These are phyloP conservation scores for Paraleonurus japonicus DNA, from an alignment of 257 asterid genomes.

Conservation along the genomic window DNA sequence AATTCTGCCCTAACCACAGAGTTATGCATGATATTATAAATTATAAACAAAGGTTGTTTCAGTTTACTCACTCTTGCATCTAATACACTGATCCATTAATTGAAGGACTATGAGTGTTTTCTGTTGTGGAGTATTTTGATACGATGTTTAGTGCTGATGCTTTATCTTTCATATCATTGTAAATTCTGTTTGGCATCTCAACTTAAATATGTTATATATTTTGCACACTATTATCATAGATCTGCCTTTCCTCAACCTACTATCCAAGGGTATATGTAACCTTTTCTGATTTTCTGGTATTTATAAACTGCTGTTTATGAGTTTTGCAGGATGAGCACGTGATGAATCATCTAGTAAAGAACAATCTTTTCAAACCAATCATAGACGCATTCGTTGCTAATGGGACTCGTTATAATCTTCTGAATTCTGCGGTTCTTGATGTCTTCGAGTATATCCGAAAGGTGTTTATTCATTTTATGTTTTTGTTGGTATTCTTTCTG, in stretches of 20 bases:
- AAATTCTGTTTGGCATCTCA: background rate
- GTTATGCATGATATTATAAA: background rate
- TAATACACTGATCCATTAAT: background rate
- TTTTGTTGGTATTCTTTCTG: slow-evolving; percentile 9
- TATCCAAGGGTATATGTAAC: background rate
- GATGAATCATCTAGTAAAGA: slow-evolving; percentile 73
- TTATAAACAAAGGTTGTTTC: background rate
- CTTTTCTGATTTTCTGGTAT: background rate
- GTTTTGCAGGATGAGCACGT: slow-evolving; percentile 89
- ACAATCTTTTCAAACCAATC: slow-evolving; percentile 80
- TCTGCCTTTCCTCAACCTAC: background rate
- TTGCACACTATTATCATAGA: background rate
- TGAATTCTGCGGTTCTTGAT: slow-evolving; percentile 91
- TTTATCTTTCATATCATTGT: background rate
- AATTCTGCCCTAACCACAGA: slow-evolving; percentile 3
- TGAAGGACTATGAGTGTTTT: background rate
- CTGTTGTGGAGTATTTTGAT: slow-evolving; percentile 12
- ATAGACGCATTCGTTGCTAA: slow-evolving; percentile 81
- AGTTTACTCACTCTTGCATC: slow-evolving; percentile 1
- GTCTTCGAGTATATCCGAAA: slow-evolving; percentile 80
- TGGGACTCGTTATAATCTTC: slow-evolving; percentile 90
- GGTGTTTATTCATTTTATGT: slow-evolving; percentile 45
- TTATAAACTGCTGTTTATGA: slow-evolving; percentile 6
- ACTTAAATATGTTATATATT: slow-evolving; percentile 4
- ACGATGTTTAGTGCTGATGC: background rate